Base-by-base conservation (phyloP, 345 rosid species). In the Kernera saxatilis region DNA sequence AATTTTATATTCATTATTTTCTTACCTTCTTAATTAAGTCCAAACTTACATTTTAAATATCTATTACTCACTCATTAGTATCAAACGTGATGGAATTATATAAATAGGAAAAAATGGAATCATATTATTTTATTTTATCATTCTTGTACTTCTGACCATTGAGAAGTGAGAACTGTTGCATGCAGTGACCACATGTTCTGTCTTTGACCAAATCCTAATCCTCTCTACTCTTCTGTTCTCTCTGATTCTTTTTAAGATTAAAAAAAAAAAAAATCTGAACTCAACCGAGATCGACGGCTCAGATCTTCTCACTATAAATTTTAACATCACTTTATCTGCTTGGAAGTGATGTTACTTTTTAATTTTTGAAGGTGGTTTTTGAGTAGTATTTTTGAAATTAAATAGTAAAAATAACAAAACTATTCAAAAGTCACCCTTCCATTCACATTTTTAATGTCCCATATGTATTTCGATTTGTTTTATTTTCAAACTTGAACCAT, bases 181-280 rank as follows among this genome's bases (percentile, higher is more conserved):
- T 70, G 60, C 71, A 63, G 44, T 55, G 46, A 27, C 27, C 71
- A 76, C 71, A 37, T 70, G 75, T 55, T 69, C 54, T 45, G 66
- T 76, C 53, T 63, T 69, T 70, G 75, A 76, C 75, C 61, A 69
- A 46, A 63, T 63, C 75, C 14, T 44, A 70, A 63, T 54, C 51
- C 23, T 8, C 17, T 62, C 37, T 33, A 33, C 37, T 33, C 51
- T 13, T 19, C 40, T 33, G 46, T 33, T 46, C 18, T 32, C 30
- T n/a, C 35, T 58, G 35, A 37, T 49, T 56, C 14, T 61, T 12
- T 43, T 5, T n/a, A n/a, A n/a, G n/a, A n/a, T n/a, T n/a, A n/a
- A n/a, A n/a, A n/a, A 17, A 44, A 3, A 53, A 8, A 55, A 21
- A 46, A 36, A 45, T 29, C 46, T 57, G n/a, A 58, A 51, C 46